These are phyloP conservation scores for Sclerotinia trifoliorum DNA, from an alignment of 2,329 filamentous ascomycete genomes.

Conservation along the genomic window DNA sequence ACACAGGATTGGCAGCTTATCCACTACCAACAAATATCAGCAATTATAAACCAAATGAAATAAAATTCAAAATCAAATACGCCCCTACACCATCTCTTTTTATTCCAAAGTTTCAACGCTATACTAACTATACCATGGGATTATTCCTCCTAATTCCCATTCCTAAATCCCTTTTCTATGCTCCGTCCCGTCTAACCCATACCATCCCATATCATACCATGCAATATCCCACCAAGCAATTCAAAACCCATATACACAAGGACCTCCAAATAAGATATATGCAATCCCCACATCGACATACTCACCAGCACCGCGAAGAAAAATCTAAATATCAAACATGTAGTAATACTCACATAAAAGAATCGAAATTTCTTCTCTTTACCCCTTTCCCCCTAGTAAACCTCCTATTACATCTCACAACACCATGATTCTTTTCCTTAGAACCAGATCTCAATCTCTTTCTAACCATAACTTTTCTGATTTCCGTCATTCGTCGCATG, in stretches of 20 bases:
- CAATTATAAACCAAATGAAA: background rate
- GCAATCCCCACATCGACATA: background rate
- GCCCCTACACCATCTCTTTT: background rate
- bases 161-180: background rate
- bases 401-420: background rate
- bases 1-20: no score
- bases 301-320: background rate
- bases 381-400: background rate
- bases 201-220: background rate
- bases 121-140: background rate
- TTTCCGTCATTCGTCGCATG: background rate
- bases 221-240: background rate
- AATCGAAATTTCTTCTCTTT: background rate
- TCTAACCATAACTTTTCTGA: background rate
- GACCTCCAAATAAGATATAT: background rate
- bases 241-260: background rate
- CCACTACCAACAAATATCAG: no score
- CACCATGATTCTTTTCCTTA: background rate
- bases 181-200: no score
- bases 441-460: background rate
- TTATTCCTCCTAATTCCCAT: background rate
- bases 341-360: background rate
- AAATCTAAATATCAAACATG: background rate
- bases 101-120: background rate
- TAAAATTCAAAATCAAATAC: background rate